These are phyloP conservation scores for Trypanosomatidae sp. DNA, from an alignment of 208 protist species.

Conservation along the genomic window DNA sequence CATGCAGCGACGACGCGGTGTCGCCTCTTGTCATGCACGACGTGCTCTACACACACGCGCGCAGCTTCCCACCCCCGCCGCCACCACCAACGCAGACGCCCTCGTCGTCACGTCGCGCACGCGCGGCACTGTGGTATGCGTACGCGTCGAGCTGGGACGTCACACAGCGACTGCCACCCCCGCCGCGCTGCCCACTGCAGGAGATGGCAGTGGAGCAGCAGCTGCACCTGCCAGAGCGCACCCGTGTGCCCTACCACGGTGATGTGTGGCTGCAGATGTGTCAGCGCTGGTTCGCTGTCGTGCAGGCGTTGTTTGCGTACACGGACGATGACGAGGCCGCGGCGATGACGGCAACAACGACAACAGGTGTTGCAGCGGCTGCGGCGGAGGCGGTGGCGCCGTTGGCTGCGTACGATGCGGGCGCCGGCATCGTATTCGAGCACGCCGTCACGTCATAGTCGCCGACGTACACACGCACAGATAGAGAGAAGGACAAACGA, in stretches of 20 bases:
- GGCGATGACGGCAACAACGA: constrained; percentile 12
- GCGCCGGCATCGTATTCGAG: background rate
- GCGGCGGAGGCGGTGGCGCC: constrained; percentile 4
- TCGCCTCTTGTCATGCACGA: too few relatives aligned
- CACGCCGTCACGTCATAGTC: too few relatives aligned
- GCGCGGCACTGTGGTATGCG: constrained; percentile 62
- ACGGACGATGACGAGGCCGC: constrained; percentile 32
- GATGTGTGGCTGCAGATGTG: constrained; percentile 48
- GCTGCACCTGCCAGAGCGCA: constrained; percentile 22
- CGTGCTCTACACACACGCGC: too few relatives aligned
- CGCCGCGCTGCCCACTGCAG: constrained; percentile 55
- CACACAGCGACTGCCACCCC: constrained; percentile 59
- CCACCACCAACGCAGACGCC: constrained; percentile 43
- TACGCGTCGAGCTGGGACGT: constrained; percentile 77
- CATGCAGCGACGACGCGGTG: too few relatives aligned
- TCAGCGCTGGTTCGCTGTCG: constrained; percentile 51
- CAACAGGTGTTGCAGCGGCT: constrained; percentile 30
- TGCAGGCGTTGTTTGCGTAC: constrained; percentile 54
- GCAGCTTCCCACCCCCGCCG: constrained; percentile 68
- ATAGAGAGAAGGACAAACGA: too few relatives aligned
- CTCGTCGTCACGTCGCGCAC: constrained; percentile 14
- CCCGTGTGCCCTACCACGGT: constrained; percentile 53
- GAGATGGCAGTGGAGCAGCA: constrained; percentile 57
- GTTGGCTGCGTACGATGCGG: background rate
- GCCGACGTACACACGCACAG: too few relatives aligned